Percentiles rank a stretch among this genome's conserved stretches.
These are phyloP conservation scores for Pyrus hybrid DNA, from an alignment of 331 rosid species.

Conservation along the genomic window DNA sequence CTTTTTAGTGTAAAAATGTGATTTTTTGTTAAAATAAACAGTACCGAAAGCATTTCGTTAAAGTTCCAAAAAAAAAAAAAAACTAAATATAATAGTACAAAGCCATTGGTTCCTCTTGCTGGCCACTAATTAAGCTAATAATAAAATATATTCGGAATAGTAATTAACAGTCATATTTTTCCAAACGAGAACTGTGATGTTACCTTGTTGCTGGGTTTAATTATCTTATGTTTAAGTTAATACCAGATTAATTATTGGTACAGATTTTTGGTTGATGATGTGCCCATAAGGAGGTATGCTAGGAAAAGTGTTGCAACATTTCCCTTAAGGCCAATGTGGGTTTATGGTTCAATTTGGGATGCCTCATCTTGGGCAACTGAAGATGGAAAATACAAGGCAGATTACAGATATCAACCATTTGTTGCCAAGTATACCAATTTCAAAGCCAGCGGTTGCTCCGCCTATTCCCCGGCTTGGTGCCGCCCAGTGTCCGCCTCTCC, in stretches of 20 bases:
- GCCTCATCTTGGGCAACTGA: conserved; percentile 99
- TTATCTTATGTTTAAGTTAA: neutral
- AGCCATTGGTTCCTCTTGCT: neutral
- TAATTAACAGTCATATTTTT: neutral
- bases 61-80: neutral
- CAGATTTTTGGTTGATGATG: conserved; percentile 94
- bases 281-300: conserved; percentile 84
- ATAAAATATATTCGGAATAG: neutral
- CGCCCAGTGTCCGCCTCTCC: conserved; percentile 75
- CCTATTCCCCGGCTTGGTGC: conserved; percentile 64
- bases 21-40: too few species aligned
- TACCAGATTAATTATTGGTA: neutral
- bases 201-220: neutral
- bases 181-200: neutral
- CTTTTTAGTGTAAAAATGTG: too few species aligned
- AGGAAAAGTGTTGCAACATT: conserved; percentile 67
- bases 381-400: conserved; percentile 97
- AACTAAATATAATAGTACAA: neutral
- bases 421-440: conserved; percentile 66
- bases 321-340: conserved; percentile 96
- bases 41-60: too few species aligned
- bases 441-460: conserved; percentile 80
- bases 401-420: conserved; percentile 86
- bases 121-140: neutral
- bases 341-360: conserved; percentile 98